Evolutionary conservation across 331 rosid species (phyloP).

Genomic region (Arachis monticola): DNA sequence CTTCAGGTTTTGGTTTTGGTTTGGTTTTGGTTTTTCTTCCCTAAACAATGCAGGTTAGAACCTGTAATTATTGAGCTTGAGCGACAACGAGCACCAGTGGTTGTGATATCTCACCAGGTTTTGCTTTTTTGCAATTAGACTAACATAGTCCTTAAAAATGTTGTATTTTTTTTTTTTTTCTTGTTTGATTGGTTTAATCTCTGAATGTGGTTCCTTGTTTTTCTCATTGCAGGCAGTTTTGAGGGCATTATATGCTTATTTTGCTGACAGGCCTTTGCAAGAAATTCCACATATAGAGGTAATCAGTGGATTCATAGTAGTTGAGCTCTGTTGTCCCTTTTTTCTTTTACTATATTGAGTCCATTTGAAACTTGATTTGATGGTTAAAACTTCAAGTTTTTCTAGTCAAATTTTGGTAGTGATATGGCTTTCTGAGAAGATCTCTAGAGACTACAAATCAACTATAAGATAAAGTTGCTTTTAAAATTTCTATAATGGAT

Average conservation of each 20-base stretch:
- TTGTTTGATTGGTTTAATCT: conserved; percentile 33
- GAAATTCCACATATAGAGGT: conserved; percentile 99
- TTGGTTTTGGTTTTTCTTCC: no score
- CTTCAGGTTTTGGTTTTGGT: neutral
- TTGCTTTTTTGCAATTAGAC: conserved; percentile 14
- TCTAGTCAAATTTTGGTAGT: neutral
- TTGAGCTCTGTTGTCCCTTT: neutral
- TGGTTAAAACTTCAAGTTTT: conserved; percentile 13
- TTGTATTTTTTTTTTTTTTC: neutral
- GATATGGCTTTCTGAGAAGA: no score
- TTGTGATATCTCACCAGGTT: conserved; percentile 98
- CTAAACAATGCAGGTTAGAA: conserved; percentile 76
- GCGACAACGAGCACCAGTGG: conserved; percentile 99
- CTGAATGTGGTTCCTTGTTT: conserved; percentile 19
- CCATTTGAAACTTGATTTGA: conserved; percentile 12
- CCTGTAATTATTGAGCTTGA: conserved; percentile 99
- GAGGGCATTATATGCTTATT: conserved; percentile 96
- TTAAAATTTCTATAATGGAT: no score
- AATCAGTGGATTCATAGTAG: conserved; percentile 34
- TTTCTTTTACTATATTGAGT: conserved; percentile 7
- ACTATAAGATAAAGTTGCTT: no score
- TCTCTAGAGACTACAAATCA: no score
- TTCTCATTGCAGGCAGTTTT: conserved; percentile 83
- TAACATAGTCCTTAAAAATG: conserved; percentile 4
- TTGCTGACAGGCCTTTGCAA: conserved; percentile 94